A percentile compares a stretch with the other conserved stretches of the same genome.
Conservation (phyloP, 495 filamentous ascomycete species). For the Penicillium goetzii region DNA sequence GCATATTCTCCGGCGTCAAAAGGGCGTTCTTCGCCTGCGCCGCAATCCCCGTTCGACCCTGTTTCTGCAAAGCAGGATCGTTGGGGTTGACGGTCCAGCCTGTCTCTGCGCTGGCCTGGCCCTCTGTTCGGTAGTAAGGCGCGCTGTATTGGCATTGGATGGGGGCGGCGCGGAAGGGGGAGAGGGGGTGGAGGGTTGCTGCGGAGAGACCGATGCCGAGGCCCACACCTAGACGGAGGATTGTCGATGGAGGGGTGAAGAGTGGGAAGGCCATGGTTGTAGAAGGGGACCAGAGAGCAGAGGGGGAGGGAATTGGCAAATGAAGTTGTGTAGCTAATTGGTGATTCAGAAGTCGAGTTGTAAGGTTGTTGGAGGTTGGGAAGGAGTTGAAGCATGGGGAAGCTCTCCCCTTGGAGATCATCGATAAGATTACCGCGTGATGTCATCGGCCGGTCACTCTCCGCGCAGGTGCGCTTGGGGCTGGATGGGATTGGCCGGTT, state of each 20-base stretch:
- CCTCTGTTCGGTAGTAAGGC: constrained; percentile 28
- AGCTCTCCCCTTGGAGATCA: not conserved
- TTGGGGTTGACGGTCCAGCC: constrained; percentile 35
- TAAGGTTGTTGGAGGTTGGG: not conserved
- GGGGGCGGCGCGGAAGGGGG: constrained; percentile 44
- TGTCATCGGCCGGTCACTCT: constrained; percentile 7
- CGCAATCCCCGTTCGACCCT: constrained; percentile 28
- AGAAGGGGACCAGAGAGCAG: not conserved
- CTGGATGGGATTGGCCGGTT: not conserved
- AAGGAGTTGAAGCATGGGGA: not conserved
- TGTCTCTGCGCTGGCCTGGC: constrained; percentile 27
- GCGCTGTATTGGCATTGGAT: constrained; percentile 47
- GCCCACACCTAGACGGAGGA: constrained; percentile 46
- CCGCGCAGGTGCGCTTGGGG: not conserved
- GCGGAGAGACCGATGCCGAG: constrained; percentile 42
- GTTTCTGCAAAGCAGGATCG: constrained; percentile 32
- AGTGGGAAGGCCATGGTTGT: constrained; percentile 36
- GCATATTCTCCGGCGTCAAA: constrained; percentile 55
- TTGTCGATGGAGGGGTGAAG: constrained; percentile 37
- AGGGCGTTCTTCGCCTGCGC: constrained; percentile 25
- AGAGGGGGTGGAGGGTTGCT: constrained; percentile 38
- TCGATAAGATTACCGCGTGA: constrained; percentile 13
- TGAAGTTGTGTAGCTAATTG: not conserved
- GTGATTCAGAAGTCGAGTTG: not conserved
- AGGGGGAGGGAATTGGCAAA: not conserved